phyloP scores from a whole-genome alignment of 306 rosid species.

The Lathyrus tuberosus region DNA sequence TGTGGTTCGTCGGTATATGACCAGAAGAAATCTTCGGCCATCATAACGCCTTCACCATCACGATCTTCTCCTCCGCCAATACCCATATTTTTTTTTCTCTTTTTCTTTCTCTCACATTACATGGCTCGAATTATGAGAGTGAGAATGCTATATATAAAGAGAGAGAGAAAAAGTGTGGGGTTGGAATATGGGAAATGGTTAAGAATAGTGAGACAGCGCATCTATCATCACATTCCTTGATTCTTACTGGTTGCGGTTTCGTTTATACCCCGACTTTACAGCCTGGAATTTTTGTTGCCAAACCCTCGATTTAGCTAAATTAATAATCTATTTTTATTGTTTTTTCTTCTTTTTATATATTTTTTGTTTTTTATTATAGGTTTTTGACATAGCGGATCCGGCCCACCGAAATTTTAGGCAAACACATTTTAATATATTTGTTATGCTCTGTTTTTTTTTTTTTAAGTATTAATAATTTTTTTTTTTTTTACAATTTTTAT shows the following conservation, averaged over 20 bases:
- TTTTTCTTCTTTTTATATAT: no score
- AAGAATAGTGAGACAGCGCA: slow-evolving; percentile 1
- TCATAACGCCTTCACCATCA: slow-evolving; percentile 69
- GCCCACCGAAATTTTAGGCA: no score
- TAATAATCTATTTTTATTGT: neutral
- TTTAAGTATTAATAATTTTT: no score
- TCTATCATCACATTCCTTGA: no score
- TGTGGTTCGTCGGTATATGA: slow-evolving; percentile 94
- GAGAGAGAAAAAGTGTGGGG: neutral
- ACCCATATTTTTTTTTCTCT: slow-evolving; percentile 7
- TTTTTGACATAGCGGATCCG: no score
- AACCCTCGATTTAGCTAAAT: neutral
- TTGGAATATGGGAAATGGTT: neutral
- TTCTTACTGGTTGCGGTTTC: neutral
- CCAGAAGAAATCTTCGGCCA: slow-evolving; percentile 88
- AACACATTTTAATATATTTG: no score
- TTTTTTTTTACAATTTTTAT: no score
- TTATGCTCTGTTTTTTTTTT: no score
- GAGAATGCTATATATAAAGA: neutral
- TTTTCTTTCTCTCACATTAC: neutral
- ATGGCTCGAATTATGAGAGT: no score
- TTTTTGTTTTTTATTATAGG: no score
- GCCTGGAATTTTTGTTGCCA: neutral
- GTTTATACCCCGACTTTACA: slow-evolving; percentile 12
- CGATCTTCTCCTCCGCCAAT: slow-evolving; percentile 41